Base-by-base conservation (phyloP, 164 flowering plant genomes). In the Sextonia rubra region DNA sequence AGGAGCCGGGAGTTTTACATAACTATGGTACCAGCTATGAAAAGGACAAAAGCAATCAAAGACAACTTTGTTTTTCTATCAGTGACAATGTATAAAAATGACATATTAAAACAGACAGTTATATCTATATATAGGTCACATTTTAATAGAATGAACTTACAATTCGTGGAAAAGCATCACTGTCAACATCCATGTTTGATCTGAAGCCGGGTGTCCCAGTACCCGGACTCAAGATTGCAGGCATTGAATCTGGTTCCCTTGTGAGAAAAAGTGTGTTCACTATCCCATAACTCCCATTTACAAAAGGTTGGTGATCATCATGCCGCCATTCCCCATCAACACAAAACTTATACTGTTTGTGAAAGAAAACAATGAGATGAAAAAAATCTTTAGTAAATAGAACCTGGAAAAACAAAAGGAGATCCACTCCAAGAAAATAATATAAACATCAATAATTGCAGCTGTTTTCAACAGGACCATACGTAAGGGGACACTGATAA, bases 301-400 rank as follows among this genome's bases (percentile, higher is more conserved):
- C 82, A 76, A 23, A 79, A 63, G 90, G 92, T 26, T 83, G 91
- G 67, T 62, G 81, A 73, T 90, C 90, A 80, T 94, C 98, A 79
- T 94, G 91, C 32, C 88, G 82, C 97, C 96, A 94, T 80, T 92
- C 93, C 75, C 98, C 98, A 76, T 94, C 98, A 77, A 94, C 96
- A 77, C 80, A 81, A 76, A 90, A 94, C 80, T 94, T 94, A 81
- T 83, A 94, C 98, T 94, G 88, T 87, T 79, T 52, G 68, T 12
- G 48, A 73, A 68, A n/a, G 29, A n/a, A 65, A 17, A 68, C 58
- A 52, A 52, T 52, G 20, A 20, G 14, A 15, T 52, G 6, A 17
- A 52, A 20, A 52, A 3, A 52, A 20, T 15, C n/a, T 5, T 52
- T 1, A 52, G n/a, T n/a, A 52, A 52, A 15, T 52, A 52, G 20